Conservation (phyloP, 2,329 filamentous ascomycete genomes). For the Cladosporium sp. region DNA sequence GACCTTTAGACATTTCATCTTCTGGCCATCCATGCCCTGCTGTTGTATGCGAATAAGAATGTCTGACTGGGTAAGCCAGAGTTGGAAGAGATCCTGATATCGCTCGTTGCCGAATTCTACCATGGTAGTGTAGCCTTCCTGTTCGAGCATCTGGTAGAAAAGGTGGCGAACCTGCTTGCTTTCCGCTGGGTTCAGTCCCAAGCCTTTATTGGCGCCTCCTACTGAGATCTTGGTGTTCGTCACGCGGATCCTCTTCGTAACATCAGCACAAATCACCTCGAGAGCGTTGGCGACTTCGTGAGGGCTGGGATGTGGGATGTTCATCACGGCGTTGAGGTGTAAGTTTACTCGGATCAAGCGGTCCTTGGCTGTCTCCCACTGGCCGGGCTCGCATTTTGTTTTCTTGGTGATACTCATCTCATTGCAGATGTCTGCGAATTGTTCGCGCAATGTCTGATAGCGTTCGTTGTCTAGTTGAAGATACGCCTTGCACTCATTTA, state of each 20-base stretch:
- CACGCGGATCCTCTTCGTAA: conserved; percentile 75
- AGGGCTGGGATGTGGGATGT: conserved; percentile 55
- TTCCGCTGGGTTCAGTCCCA: conserved; percentile 68
- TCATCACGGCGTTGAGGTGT: conserved; percentile 63
- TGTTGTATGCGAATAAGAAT: conserved; percentile 22
- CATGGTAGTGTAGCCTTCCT: conserved; percentile 70
- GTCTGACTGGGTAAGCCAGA: conserved; percentile 56
- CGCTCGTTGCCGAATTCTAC: conserved; percentile 69
- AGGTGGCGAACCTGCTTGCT: conserved; percentile 64
- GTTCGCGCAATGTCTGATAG: conserved; percentile 65
- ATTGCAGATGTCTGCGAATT: conserved; percentile 70
- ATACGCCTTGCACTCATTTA: conserved; percentile 74
- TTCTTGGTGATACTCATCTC: conserved; percentile 71
- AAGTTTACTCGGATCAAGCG: conserved; percentile 64
- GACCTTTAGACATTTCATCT: conserved; percentile 67
- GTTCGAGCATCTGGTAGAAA: conserved; percentile 66
- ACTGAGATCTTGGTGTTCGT: conserved; percentile 68
- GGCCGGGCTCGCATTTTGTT: conserved; percentile 69
- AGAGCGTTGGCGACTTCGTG: conserved; percentile 68
- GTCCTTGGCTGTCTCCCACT: conserved; percentile 71
- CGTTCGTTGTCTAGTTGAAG: conserved; percentile 62
- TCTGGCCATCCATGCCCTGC: conserved; percentile 39
- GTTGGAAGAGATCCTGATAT: conserved; percentile 68
- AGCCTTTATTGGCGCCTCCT: conserved; percentile 70
- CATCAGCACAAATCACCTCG: conserved; percentile 77